Evolutionary conservation across 192 early-diverging fungal genomes (phyloP).

Genomic region (Coemansia sp.): DNA sequence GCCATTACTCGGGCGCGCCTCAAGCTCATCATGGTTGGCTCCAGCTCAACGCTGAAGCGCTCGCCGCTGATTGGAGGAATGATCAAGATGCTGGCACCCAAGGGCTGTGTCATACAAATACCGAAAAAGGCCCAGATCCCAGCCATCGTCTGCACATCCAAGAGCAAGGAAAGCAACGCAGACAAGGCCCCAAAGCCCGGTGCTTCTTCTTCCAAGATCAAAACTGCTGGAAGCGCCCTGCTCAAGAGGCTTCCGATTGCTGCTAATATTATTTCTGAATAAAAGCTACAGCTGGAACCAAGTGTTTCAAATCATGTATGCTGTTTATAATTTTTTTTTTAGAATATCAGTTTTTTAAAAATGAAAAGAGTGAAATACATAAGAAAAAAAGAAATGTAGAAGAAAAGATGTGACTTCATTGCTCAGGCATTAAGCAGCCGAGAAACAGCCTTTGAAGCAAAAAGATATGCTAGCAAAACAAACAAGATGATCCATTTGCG

Average conservation of each 20-base stretch:
- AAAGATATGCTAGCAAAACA: slow-evolving; percentile 43
- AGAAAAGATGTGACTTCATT: background rate
- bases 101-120: slow-evolving; percentile 22
- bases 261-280: slow-evolving; percentile 37
- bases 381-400: background rate
- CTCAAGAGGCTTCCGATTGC: slow-evolving; percentile 24
- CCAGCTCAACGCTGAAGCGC: slow-evolving; percentile 65
- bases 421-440: slow-evolving; percentile 35
- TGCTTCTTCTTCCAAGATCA: background rate
- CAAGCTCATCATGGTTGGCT: slow-evolving; percentile 91
- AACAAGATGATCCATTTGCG: slow-evolving; percentile 51
- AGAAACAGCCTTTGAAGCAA: slow-evolving; percentile 44
- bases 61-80: slow-evolving; percentile 62
- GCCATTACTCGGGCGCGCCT: slow-evolving; percentile 86
- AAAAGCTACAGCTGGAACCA: background rate
- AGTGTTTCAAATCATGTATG: background rate
- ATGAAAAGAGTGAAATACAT: slow-evolving; percentile 4
- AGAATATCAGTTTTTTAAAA: slow-evolving; percentile 4
- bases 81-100: slow-evolving; percentile 34
- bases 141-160: background rate
- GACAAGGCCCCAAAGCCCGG: background rate
- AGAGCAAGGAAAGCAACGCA: background rate
- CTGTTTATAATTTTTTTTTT: background rate
- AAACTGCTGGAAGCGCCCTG: slow-evolving; percentile 19
- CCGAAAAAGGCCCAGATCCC: slow-evolving; percentile 24